Evolutionary conservation across 257 asterid species (phyloP).

Genomic region (Fraxinus anomala): DNA sequence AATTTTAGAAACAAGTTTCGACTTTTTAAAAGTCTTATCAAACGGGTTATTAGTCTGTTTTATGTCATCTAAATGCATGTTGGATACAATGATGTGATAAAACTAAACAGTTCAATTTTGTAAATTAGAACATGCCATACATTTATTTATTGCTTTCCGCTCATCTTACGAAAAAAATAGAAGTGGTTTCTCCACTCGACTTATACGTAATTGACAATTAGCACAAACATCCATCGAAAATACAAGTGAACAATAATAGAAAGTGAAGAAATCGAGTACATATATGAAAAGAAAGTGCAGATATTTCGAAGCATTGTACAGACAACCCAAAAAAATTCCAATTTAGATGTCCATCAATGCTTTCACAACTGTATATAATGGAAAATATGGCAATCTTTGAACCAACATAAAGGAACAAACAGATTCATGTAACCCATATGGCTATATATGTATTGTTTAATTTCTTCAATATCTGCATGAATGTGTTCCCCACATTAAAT

Average conservation of each 20-base stretch:
- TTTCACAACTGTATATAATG: slow-evolving; percentile 34
- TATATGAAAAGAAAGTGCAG: not conserved
- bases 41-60: too few species aligned
- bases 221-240: not conserved
- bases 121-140: not conserved
- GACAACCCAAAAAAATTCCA: slow-evolving; percentile 20
- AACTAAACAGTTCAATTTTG: too few species aligned
- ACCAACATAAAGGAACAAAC: slow-evolving; percentile 28
- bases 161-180: too few species aligned
- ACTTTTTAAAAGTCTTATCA: too few species aligned
- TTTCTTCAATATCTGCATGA: slow-evolving; percentile 59
- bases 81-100: too few species aligned
- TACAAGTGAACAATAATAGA: not conserved
- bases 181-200: not conserved
- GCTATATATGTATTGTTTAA: slow-evolving; percentile 14
- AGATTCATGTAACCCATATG: slow-evolving; percentile 29
- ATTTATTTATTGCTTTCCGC: not conserved
- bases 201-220: too few species aligned
- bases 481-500: slow-evolving; percentile 64
- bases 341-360: slow-evolving; percentile 27
- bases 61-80: too few species aligned
- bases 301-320: slow-evolving; percentile 14
- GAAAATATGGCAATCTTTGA: slow-evolving; percentile 24
- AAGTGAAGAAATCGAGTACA: not conserved
- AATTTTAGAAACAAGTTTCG: too few species aligned